Evolutionary conservation across 2,329 filamentous ascomycete species (phyloP).

Genomic region (Huntiella omanensis): DNA sequence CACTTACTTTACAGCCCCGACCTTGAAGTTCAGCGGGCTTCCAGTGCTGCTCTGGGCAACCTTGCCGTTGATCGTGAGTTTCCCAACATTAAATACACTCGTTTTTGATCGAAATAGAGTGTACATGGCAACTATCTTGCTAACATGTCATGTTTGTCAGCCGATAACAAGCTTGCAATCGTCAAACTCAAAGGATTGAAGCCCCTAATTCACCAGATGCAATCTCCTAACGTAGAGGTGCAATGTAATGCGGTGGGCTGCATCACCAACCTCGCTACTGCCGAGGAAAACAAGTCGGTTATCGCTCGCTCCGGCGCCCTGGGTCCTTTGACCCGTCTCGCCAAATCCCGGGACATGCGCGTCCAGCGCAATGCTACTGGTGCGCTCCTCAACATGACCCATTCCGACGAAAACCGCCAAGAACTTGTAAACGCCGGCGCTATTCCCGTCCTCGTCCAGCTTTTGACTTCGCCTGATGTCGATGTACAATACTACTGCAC

Average conservation of each 20-base stretch:
- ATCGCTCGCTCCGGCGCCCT: conserved; percentile 90
- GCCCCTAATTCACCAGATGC: conserved; percentile 94
- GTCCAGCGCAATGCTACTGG: conserved; percentile 96
- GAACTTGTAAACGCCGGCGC: conserved; percentile 93
- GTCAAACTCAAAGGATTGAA: conserved; percentile 78
- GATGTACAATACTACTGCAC: conserved; percentile 99
- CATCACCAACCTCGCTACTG: conserved; percentile 94
- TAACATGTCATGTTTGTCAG: conserved; percentile 33
- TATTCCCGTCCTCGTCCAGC: conserved; percentile 91
- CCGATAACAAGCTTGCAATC: conserved; percentile 94
- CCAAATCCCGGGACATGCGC: conserved; percentile 96
- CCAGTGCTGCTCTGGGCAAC: conserved; percentile 88
- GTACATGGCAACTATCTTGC: conserved; percentile 14
- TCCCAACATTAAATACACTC: background rate
- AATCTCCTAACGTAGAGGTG: conserved; percentile 91
- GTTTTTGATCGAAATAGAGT: background rate
- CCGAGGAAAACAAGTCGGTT: conserved; percentile 98
- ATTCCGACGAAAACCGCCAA: conserved; percentile 95
- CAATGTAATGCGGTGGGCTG: conserved; percentile 98
- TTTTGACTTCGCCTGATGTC: conserved; percentile 80
- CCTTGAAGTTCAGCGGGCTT: conserved; percentile 91
- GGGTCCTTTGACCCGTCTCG: conserved; percentile 72
- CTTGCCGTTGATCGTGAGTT: conserved; percentile 84
- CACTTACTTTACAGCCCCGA: conserved; percentile 88
- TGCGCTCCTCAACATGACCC: conserved; percentile 94